These are phyloP conservation scores for Calocera viscosa DNA, from an alignment of 768 basidiomycete species.

Conservation along the genomic window DNA sequence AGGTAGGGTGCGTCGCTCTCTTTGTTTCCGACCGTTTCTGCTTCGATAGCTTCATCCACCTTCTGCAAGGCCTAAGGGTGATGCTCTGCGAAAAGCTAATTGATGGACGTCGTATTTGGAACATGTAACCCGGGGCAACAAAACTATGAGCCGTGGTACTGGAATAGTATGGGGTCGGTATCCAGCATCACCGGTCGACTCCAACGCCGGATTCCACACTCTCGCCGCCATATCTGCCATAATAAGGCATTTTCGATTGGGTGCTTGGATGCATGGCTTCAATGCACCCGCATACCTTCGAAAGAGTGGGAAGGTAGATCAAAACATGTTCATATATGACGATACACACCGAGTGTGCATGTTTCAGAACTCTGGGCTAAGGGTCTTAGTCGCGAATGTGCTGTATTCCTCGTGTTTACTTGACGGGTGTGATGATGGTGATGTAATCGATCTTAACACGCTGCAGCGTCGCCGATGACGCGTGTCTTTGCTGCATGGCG, in stretches of 20 bases:
- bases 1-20: background rate
- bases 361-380: background rate
- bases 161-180: background rate
- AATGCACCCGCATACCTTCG: background rate
- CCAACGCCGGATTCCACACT: background rate
- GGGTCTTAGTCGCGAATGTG: background rate
- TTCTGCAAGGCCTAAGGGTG: background rate
- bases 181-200: background rate
- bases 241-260: background rate
- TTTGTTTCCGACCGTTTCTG: background rate
- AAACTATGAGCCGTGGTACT: background rate
- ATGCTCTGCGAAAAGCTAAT: background rate
- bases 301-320: background rate
- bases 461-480: background rate
- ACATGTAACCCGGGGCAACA: background rate
- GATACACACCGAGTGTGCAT: background rate
- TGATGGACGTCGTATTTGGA: background rate
- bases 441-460: background rate
- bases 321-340: background rate
- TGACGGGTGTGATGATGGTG: background rate
- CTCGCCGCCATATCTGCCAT: background rate
- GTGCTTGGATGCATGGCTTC: background rate
- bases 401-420: background rate
- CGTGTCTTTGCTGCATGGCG: background rate
- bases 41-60: background rate